A percentile compares a stretch with the other conserved stretches of the same genome.
Conservation (phyloP, 1,284 basidiomycete species). For the Malassezia psittaci region DNA sequence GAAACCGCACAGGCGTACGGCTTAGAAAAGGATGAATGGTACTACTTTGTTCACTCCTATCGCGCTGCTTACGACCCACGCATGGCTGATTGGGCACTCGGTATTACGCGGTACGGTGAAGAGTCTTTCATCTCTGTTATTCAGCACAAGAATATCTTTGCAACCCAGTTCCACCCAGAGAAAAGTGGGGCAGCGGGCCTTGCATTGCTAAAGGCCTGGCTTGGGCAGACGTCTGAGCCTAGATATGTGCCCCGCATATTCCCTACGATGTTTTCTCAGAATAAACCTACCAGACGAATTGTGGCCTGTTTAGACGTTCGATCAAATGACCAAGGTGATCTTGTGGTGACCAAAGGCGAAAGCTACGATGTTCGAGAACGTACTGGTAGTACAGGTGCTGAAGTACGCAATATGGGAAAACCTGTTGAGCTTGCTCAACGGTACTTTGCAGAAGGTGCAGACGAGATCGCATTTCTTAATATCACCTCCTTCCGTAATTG, state of each 20-base stretch:
- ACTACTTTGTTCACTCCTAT: slow-evolving; percentile 95
- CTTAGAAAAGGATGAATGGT: slow-evolving; percentile 38
- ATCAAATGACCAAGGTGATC: slow-evolving; percentile 87
- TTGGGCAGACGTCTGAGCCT: slow-evolving; percentile 50
- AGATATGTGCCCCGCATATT: slow-evolving; percentile 46
- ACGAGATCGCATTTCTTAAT: slow-evolving; percentile 94
- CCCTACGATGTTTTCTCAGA: slow-evolving; percentile 49
- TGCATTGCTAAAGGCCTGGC: slow-evolving; percentile 70
- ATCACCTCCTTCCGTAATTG: slow-evolving; percentile 98
- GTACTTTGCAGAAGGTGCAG: slow-evolving; percentile 82
- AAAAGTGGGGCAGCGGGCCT: slow-evolving; percentile 91
- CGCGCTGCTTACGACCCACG: slow-evolving; percentile 58
- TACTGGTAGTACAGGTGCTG: slow-evolving; percentile 32
- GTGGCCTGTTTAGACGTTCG: slow-evolving; percentile 97
- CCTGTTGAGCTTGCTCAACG: slow-evolving; percentile 79
- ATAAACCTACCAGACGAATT: slow-evolving; percentile 68
- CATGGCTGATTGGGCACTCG: slow-evolving; percentile 61
- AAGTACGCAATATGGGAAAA: slow-evolving; percentile 93
- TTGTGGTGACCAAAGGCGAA: slow-evolving; percentile 98
- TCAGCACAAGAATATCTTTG: slow-evolving; percentile 76
- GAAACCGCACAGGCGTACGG: slow-evolving; percentile 28
- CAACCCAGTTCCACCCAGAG: slow-evolving; percentile 95
- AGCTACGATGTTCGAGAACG: slow-evolving; percentile 92
- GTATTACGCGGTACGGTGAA: slow-evolving; percentile 81
- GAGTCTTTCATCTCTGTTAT: slow-evolving; percentile 85